Base-by-base conservation (phyloP, 257 asterid genomes). In the Nicotiana obtusifolia region DNA sequence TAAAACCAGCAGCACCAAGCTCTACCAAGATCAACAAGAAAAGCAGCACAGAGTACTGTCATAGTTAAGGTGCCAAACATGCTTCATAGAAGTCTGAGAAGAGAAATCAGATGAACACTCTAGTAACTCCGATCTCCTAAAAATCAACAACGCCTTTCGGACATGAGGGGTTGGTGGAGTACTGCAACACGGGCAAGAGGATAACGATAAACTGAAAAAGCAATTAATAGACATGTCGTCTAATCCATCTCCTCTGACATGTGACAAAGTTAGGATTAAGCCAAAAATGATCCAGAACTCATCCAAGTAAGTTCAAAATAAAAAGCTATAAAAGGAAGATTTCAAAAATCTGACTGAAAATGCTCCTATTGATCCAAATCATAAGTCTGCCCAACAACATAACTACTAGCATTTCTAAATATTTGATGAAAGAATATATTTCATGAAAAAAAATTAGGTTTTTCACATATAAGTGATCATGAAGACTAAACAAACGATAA, bases 1-100 rank as follows among this genome's bases (percentile, higher is more conserved):
- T 90, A 84, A 92, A 96, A 78, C 92, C 98, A 75, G 98, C 98
- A 80, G 79, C 66, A 82, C 95, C 99, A 73, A 96, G 81, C 89
- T 96, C 98, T 59, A 86, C 82, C 93, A 96, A 85, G 85, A 96
- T 94, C 90, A 96, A 81, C 83, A 96, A 81, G 89, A 96, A 82
- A 80, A 96, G 88, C 88, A 96, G 88, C 24, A 91, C 80, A 2
- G 99, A 92, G 87, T 90, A 94, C 99, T 96, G 81, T 71, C 78
- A 65, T 62, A 81, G 84, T 91, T 93, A 93, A 96, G 98, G 98
- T 91, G 86, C 84, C 69, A 90, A 88, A 81, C 30, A 80, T 81
- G 82, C 61, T 69, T 8, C 57, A 57, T 76, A 15, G 66, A 80
- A 20, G 54, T 8, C 62, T 49, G 44, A 26, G 24, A 75, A 75